phyloP scores from a whole-genome alignment of 805 yeast genomes.

The Schwanniomyces vanrijiae region DNA sequence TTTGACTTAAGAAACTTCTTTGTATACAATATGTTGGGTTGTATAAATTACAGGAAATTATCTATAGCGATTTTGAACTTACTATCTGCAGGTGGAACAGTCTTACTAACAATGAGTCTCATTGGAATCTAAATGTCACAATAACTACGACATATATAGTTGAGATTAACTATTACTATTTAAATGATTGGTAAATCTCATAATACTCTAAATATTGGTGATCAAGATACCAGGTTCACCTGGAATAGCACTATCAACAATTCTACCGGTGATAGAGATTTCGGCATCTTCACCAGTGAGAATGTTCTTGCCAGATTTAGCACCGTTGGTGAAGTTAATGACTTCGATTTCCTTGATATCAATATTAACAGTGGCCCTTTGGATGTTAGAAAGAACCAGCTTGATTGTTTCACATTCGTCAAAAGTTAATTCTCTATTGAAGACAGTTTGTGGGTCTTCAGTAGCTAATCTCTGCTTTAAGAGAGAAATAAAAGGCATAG shows the following conservation, averaged over 20 bases:
- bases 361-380: conserved; percentile 61
- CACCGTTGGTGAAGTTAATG: conserved; percentile 63
- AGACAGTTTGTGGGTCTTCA: conserved; percentile 75
- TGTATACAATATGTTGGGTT: neutral
- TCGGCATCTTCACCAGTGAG: conserved; percentile 69
- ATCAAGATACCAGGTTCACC: conserved; percentile 89
- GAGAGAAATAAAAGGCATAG: conserved; percentile 93
- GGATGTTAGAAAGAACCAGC: conserved; percentile 52
- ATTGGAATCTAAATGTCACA: neutral
- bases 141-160: neutral
- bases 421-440: conserved; percentile 85
- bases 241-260: conserved; percentile 82
- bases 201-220: conserved; percentile 49
- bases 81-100: neutral
- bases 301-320: conserved; percentile 61
- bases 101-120: neutral
- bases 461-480: conserved; percentile 75
- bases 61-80: neutral
- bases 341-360: conserved; percentile 57
- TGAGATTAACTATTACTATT: neutral
- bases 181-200: neutral
- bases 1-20: neutral
- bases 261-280: conserved; percentile 63
- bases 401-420: conserved; percentile 70
- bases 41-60: neutral